These are phyloP conservation scores for Botryosphaeria agaves DNA, from an alignment of 2,329 filamentous ascomycete genomes.

Conservation along the genomic window DNA sequence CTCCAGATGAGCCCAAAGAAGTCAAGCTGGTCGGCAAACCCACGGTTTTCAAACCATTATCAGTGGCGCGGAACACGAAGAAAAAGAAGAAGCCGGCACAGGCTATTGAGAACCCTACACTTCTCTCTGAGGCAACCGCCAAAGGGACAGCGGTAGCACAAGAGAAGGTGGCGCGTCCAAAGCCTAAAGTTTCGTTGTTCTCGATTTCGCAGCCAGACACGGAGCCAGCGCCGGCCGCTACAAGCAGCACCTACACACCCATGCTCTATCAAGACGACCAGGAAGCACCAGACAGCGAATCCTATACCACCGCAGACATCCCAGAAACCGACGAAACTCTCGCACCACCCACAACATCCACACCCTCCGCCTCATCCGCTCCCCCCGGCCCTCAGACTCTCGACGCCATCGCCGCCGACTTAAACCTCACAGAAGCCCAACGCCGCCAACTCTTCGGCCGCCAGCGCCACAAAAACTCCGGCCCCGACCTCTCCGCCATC, in stretches of 20 bases:
- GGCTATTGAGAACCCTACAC: neutral
- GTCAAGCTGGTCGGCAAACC: slow-evolving; percentile 60
- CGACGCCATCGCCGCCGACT: slow-evolving; percentile 52
- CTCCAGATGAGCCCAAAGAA: slow-evolving; percentile 25
- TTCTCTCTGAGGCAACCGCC: slow-evolving; percentile 1
- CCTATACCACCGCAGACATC: slow-evolving; percentile 1
- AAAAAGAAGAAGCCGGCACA: slow-evolving; percentile 36
- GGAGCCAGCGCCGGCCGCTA: slow-evolving; percentile 1
- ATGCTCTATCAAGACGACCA: slow-evolving; percentile 13
- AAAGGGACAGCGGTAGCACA: slow-evolving; percentile 6
- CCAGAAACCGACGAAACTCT: neutral
- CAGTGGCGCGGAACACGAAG: slow-evolving; percentile 56
- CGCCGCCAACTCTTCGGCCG: slow-evolving; percentile 78
- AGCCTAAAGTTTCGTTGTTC: slow-evolving; percentile 51
- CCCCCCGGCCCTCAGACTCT: slow-evolving; percentile 39
- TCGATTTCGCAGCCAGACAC: slow-evolving; percentile 35
- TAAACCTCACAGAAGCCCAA: slow-evolving; percentile 63
- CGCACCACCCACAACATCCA: slow-evolving; percentile 4
- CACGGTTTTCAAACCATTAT: slow-evolving; percentile 78
- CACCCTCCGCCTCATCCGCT: slow-evolving; percentile 4
- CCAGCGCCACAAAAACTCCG: slow-evolving; percentile 10
- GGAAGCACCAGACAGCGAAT: slow-evolving; percentile 2
- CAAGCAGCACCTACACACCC: slow-evolving; percentile 18
- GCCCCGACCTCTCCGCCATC: slow-evolving; percentile 14
- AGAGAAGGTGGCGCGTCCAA: slow-evolving; percentile 5